Percentiles rank a stretch among this genome's conserved stretches.
Conservation (phyloP, 1,284 basidiomycete genomes). For the Cryptococcus depauperatus region DNA sequence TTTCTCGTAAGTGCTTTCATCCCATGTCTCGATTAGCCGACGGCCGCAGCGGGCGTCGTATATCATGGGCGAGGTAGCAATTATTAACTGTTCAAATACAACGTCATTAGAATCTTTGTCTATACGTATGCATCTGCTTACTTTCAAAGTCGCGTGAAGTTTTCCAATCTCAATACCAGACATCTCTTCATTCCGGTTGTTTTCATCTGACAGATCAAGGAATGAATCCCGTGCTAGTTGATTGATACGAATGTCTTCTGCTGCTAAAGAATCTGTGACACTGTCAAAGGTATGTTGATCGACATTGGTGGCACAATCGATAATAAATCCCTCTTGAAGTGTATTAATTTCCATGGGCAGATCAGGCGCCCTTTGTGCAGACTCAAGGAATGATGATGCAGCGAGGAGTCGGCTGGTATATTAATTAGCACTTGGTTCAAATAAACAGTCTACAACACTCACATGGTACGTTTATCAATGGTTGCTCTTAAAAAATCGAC, state of each 20-base stretch:
- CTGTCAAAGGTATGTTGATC: constrained; percentile 36
- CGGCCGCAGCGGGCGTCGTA: constrained; percentile 57
- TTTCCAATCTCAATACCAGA: constrained; percentile 37
- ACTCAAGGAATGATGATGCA: constrained; percentile 6
- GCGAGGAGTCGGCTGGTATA: constrained; percentile 23
- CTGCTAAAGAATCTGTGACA: constrained; percentile 6
- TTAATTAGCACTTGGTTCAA: too few species aligned
- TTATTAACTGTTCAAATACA: constrained; percentile 70
- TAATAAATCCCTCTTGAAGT: constrained; percentile 56
- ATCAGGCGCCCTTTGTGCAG: constrained; percentile 15
- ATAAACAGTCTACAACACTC: too few species aligned
- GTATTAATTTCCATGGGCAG: constrained; percentile 41
- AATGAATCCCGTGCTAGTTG: not conserved
- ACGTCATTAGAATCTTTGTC: constrained; percentile 1
- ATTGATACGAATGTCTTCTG: constrained; percentile 58
- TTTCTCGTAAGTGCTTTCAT: constrained; percentile 52
- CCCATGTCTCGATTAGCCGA: constrained; percentile 52
- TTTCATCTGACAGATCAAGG: too few species aligned
- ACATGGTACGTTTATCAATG: constrained; percentile 78
- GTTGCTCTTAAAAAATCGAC: constrained; percentile 68
- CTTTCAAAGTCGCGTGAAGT: constrained; percentile 65
- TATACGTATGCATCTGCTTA: constrained; percentile 26
- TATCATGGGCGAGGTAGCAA: constrained; percentile 59
- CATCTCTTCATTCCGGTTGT: too few species aligned
- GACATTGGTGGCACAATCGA: constrained; percentile 34